Conservation (phyloP, 1,284 basidiomycete genomes). For the Pseudozyma flocculosa region DNA sequence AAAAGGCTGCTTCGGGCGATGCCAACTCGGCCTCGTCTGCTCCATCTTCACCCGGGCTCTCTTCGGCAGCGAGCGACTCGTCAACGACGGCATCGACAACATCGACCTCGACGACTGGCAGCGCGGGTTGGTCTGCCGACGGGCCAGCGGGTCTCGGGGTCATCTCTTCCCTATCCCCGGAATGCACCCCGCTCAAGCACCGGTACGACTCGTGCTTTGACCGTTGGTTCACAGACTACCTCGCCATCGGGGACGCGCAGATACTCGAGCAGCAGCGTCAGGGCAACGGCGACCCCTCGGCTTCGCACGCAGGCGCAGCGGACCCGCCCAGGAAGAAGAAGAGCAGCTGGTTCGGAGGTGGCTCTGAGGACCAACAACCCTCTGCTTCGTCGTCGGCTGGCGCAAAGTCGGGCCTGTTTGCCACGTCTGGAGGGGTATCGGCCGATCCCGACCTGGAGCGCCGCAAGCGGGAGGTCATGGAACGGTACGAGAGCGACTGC, state of each 20-base stretch:
- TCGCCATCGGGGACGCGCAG: conserved; percentile 59
- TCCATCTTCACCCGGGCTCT: no score
- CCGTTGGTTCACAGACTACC: conserved; percentile 91
- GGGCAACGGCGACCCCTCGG: conserved; percentile 58
- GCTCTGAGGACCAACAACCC: not conserved
- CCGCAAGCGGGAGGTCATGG: conserved; percentile 32
- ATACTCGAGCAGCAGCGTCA: conserved; percentile 52
- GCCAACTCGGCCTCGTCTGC: conserved; percentile 1
- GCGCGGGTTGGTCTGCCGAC: not conserved
- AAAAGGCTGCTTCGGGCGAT: no score
- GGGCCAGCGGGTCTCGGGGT: conserved; percentile 30
- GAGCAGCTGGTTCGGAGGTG: conserved; percentile 18
- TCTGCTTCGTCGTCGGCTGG: no score
- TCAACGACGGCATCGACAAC: no score
- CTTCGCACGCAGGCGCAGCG: not conserved
- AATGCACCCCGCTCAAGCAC: conserved; percentile 86
- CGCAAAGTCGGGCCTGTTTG: conserved; percentile 34
- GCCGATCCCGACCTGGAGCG: conserved; percentile 13
- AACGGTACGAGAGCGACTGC: conserved; percentile 72
- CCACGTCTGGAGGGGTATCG: conserved; percentile 59
- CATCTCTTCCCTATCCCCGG: conserved; percentile 65
- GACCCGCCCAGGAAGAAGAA: conserved; percentile 15
- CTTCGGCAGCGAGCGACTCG: no score
- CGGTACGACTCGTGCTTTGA: conserved; percentile 93
- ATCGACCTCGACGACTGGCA: conserved; percentile 13